phyloP scores from a whole-genome alignment of 169 alveolate species.

The Plasmodium gonderi region DNA sequence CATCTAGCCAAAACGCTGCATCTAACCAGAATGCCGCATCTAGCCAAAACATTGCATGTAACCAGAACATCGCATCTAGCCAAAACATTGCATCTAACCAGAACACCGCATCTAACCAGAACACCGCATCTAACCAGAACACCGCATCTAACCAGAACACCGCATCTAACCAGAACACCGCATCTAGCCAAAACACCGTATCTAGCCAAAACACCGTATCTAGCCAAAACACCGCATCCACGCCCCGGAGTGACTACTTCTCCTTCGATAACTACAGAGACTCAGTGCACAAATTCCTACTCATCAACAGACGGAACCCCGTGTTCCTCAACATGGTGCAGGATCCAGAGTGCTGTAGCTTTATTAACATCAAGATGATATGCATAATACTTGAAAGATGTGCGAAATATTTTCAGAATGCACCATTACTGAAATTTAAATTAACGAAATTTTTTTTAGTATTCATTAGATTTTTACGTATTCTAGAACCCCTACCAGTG shows the following conservation, averaged over 20 bases:
- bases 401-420: constrained; percentile 16
- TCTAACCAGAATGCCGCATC: too few species aligned
- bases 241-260: background rate
- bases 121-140: too few species aligned
- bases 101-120: too few species aligned
- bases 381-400: constrained; percentile 53
- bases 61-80: too few species aligned
- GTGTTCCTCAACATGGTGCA: constrained; percentile 12
- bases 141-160: too few species aligned
- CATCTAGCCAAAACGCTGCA: too few species aligned
- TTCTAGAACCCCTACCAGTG: constrained; percentile 40
- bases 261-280: background rate
- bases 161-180: too few species aligned
- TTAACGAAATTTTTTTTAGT: constrained; percentile 22
- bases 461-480: constrained; percentile 28
- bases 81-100: too few species aligned
- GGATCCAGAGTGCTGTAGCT: constrained; percentile 21
- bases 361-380: constrained; percentile 45
- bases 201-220: background rate
- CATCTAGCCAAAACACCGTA: background rate
- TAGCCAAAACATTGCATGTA: too few species aligned
- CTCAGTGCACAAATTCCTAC: background rate
- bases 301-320: constrained; percentile 39
- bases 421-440: constrained; percentile 16
- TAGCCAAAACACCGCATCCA: background rate